Conservation (phyloP, 495 filamentous ascomycete species). For the Trypethelium eluteriae region DNA sequence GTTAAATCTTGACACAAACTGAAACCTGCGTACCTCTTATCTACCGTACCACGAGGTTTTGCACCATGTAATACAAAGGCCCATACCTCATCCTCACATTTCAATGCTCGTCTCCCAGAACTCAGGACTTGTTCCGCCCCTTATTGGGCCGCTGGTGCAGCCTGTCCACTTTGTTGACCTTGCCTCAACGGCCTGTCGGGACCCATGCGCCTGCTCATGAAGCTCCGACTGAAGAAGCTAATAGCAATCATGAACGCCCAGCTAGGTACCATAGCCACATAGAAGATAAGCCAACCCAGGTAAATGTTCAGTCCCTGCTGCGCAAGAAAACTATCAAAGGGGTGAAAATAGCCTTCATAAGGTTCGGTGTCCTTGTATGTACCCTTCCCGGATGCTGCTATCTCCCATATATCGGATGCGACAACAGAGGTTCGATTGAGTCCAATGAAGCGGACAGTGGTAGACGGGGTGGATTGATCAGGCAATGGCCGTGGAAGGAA, state of each 20-base stretch:
- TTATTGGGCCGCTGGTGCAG: not conserved
- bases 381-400: slow-evolving; percentile 52
- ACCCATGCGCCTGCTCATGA: slow-evolving; percentile 50
- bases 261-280: slow-evolving; percentile 49
- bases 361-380: slow-evolving; percentile 45
- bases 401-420: slow-evolving; percentile 31
- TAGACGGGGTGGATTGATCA: slow-evolving; percentile 36
- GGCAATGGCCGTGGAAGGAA: slow-evolving; percentile 55
- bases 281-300: slow-evolving; percentile 61
- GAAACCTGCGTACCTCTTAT: not conserved
- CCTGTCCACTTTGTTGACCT: not conserved
- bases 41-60: too few relatives aligned
- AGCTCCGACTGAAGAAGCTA: slow-evolving; percentile 67
- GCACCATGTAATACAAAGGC: not conserved
- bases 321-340: slow-evolving; percentile 65
- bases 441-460: slow-evolving; percentile 31
- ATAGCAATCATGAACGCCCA: slow-evolving; percentile 77
- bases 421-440: slow-evolving; percentile 35
- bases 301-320: slow-evolving; percentile 56
- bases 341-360: slow-evolving; percentile 72
- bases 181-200: slow-evolving; percentile 1
- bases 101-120: not conserved
- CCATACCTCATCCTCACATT: not conserved
- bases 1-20: not conserved
- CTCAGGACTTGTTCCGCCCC: not conserved